These are phyloP conservation scores for Dichotomocladium elegans DNA, from an alignment of 371 early-diverging fungal species.

Conservation along the genomic window DNA sequence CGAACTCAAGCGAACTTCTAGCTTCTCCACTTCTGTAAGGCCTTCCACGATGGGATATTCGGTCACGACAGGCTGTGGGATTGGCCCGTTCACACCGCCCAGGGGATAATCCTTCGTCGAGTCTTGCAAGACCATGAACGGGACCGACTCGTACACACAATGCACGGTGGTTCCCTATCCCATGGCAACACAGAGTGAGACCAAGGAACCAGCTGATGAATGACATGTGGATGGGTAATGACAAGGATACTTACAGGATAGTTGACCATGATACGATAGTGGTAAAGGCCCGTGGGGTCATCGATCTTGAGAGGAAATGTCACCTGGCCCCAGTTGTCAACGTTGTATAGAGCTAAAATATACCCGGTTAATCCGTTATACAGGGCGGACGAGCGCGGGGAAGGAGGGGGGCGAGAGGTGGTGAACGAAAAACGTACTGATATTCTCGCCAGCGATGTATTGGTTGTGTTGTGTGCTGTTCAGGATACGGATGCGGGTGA, in stretches of 20 bases:
- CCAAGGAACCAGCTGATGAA: too few species aligned
- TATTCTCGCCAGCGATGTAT: constrained; percentile 24
- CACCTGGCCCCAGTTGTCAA: constrained; percentile 9
- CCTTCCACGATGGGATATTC: too few species aligned
- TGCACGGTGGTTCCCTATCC: constrained; percentile 14
- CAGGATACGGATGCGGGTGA: constrained; percentile 30
- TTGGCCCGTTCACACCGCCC: background rate
- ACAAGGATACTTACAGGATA: constrained; percentile 15
- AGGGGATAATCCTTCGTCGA: background rate
- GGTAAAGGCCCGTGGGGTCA: constrained; percentile 15
- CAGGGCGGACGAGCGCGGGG: too few species aligned
- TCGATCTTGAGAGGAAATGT: constrained; percentile 15
- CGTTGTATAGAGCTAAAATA: constrained; percentile 14
- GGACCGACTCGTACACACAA: constrained; percentile 20
- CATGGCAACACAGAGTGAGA: too few species aligned
- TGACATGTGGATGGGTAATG: too few species aligned
- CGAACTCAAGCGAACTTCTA: too few species aligned
- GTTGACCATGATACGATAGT: constrained; percentile 31
- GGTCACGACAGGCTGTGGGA: too few species aligned
- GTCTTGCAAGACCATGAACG: constrained; percentile 2
- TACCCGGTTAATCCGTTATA: too few species aligned
- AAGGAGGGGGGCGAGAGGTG: too few species aligned
- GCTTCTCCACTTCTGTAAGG: too few species aligned
- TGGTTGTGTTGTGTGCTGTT: constrained; percentile 23
- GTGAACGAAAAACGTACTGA: constrained; percentile 26